Evolutionary conservation across 352 stramenopile genomes (phyloP).

Genomic region (Plasmopara muralis): DNA sequence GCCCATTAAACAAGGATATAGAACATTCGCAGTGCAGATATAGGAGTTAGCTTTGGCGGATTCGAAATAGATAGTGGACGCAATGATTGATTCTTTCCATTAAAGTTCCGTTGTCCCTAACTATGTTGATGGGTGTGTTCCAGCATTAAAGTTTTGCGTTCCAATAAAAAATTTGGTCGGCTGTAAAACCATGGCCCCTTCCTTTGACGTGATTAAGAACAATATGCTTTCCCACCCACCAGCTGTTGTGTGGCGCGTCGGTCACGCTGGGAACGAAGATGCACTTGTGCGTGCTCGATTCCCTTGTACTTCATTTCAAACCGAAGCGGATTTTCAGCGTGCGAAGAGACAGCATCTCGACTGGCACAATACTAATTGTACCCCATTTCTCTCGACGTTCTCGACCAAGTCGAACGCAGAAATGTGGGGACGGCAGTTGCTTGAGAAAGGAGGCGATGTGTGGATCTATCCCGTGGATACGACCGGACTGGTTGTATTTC

Average conservation of each 20-base stretch:
- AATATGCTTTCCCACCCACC: constrained; percentile 1
- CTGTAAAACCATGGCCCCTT: neutral
- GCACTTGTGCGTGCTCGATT: neutral
- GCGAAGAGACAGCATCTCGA: neutral
- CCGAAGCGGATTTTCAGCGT: constrained; percentile 1
- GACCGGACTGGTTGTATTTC: constrained; percentile 1
- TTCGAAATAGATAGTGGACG: too few relatives aligned
- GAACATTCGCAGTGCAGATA: too few relatives aligned
- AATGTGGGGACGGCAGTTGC: neutral
- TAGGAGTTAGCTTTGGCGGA: too few relatives aligned
- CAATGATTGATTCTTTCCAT: too few relatives aligned
- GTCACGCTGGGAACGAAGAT: constrained; percentile 2
- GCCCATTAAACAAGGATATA: too few relatives aligned
- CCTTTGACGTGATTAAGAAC: neutral
- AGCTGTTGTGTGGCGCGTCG: constrained; percentile 3
- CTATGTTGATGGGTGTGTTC: too few relatives aligned
- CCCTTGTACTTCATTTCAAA: neutral
- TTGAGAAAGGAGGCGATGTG: constrained; percentile 1
- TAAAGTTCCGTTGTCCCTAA: too few relatives aligned
- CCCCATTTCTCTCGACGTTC: constrained; percentile 2
- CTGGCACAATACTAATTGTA: neutral
- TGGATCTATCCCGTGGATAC: constrained; percentile 2
- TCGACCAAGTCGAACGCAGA: neutral
- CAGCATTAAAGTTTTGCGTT: too few relatives aligned
- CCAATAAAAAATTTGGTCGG: too few relatives aligned